A percentile compares a stretch with the other conserved stretches of the same genome.
Conservation (phyloP, 257 asterid genomes). For the Penstemon eatonii region DNA sequence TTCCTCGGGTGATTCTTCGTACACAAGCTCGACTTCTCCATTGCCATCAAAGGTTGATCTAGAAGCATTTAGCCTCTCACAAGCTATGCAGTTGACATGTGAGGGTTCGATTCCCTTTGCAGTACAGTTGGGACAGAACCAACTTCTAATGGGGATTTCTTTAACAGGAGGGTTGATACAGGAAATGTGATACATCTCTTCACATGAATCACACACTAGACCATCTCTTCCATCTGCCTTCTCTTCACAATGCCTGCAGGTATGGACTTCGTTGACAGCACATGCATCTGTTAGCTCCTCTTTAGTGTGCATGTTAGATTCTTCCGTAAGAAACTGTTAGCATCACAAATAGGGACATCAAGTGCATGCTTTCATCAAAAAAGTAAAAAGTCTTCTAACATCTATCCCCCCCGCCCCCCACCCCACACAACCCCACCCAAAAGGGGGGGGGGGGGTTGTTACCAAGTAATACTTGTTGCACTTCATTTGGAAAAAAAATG, state of each 20-base stretch:
- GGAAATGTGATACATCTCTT: constrained; percentile 76
- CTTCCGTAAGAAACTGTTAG: constrained; percentile 47
- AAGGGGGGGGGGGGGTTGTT: too few species aligned
- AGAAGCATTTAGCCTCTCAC: constrained; percentile 56
- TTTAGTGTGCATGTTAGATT: constrained; percentile 44
- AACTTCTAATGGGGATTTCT: constrained; percentile 70
- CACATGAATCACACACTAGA: constrained; percentile 90
- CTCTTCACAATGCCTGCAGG: constrained; percentile 67
- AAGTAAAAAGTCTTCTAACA: constrained; percentile 16
- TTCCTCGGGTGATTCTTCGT: constrained; percentile 37
- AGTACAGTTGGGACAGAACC: constrained; percentile 80
- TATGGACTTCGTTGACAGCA: constrained; percentile 37
- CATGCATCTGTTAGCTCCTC: constrained; percentile 45
- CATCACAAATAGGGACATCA: constrained; percentile 28
- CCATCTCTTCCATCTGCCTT: constrained; percentile 66
- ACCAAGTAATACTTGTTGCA: background rate
- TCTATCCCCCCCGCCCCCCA: constrained; percentile 2
- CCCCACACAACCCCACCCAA: too few species aligned
- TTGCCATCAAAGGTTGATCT: constrained; percentile 34
- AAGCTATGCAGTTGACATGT: constrained; percentile 73
- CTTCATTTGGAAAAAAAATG: background rate
- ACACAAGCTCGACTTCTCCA: constrained; percentile 40
- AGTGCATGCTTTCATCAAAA: constrained; percentile 17
- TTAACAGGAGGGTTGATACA: constrained; percentile 71
- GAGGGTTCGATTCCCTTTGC: constrained; percentile 61